These are phyloP conservation scores for Pseudocercospora fuligena DNA, from an alignment of 2,329 filamentous ascomycete species.

Conservation along the genomic window DNA sequence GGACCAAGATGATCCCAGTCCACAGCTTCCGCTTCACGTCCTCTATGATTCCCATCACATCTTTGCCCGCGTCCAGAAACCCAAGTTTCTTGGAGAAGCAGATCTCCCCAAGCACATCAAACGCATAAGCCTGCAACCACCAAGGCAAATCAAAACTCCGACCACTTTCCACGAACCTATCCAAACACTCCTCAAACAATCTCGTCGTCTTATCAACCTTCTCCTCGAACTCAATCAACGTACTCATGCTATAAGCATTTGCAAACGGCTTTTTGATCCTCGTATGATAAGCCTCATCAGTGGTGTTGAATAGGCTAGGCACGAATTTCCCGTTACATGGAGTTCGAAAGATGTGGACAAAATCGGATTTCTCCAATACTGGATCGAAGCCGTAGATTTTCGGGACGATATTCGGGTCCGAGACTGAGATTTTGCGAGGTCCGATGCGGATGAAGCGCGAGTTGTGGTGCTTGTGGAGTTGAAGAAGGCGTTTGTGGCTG, in stretches of 20 bases:
- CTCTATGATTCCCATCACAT: constrained; percentile 21
- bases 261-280: background rate
- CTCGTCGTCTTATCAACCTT: background rate
- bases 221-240: background rate
- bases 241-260: background rate
- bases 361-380: background rate
- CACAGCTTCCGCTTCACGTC: background rate
- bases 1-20: background rate
- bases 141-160: background rate
- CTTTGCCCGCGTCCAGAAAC: constrained; percentile 18
- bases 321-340: background rate
- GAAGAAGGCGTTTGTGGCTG: background rate
- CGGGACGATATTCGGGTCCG: background rate
- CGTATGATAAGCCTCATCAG: background rate
- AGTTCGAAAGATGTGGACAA: background rate
- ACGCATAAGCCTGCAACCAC: background rate
- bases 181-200: background rate
- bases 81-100: constrained; percentile 19
- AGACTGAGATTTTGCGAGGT: background rate
- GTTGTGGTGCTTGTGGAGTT: background rate
- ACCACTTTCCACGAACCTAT: background rate
- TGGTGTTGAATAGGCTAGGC: background rate
- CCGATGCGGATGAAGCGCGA: background rate
- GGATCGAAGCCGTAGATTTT: background rate
- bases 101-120: constrained; percentile 12